phyloP scores from a whole-genome alignment of 768 basidiomycete genomes.

The Cystofilobasidium capitatum region DNA sequence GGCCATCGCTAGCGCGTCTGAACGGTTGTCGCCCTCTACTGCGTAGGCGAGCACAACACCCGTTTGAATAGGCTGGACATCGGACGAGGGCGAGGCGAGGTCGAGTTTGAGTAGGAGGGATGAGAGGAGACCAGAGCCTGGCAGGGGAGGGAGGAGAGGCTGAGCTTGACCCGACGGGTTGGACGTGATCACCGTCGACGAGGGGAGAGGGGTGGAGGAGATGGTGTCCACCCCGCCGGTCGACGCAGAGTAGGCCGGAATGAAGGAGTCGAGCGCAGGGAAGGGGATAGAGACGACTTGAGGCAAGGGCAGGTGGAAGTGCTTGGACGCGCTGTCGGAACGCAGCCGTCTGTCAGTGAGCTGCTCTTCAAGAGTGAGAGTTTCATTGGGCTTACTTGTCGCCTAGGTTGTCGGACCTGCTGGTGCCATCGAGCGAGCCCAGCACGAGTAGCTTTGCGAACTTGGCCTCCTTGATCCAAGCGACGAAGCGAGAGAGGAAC shows the following conservation, averaged over 20 bases:
- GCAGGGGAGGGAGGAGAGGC: slow-evolving; percentile 21
- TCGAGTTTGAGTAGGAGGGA: slow-evolving; percentile 13
- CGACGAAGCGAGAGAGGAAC: slow-evolving; percentile 11
- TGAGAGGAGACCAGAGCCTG: slow-evolving; percentile 17
- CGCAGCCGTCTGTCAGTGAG: background rate
- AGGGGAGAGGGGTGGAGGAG: background rate
- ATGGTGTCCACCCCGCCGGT: slow-evolving; percentile 6
- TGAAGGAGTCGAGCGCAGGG: slow-evolving; percentile 10
- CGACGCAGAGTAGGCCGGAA: slow-evolving; percentile 13
- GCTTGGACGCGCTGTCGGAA: slow-evolving; percentile 16
- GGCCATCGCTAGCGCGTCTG: slow-evolving; percentile 22
- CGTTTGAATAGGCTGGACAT: background rate
- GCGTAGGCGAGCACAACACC: slow-evolving; percentile 18
- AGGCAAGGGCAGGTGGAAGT: slow-evolving; percentile 22
- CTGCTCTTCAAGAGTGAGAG: background rate
- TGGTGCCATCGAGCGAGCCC: slow-evolving; percentile 19
- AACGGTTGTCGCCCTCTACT: slow-evolving; percentile 23
- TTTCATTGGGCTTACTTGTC: background rate
- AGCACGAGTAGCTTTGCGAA: slow-evolving; percentile 23
- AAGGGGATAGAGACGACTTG: slow-evolving; percentile 21
- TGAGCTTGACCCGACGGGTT: background rate
- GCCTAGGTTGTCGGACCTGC: slow-evolving; percentile 13
- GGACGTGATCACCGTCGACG: slow-evolving; percentile 1
- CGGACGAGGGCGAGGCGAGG: background rate
- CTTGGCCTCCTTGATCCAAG: slow-evolving; percentile 10